Evolutionary conservation across 148 eudicot genomes (phyloP), one percentile per base, ranked within the genome.

Genomic region (Rhododendron mucronatum): DNA sequence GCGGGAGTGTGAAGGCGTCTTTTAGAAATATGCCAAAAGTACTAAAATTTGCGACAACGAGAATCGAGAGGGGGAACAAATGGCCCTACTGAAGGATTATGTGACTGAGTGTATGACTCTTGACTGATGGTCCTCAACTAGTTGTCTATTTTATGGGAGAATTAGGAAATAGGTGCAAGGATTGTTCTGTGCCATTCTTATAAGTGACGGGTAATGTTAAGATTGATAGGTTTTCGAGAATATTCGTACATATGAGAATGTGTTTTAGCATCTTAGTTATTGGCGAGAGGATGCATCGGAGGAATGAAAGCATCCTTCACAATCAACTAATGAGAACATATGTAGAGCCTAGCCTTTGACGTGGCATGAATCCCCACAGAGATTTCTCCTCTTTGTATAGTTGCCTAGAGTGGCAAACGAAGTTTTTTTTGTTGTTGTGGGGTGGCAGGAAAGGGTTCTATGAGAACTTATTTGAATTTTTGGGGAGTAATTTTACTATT

Each of bases 281-380:
- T 20, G 53, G 82, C 10, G 44, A 51, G 41, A 33, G 65, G 23
- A 45, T 47, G 57, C 57, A 47, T 12, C 5, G 5, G 28, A 13
- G 82, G 57, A 78, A 78, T 78, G 9, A 41, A 78, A 47, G 51
- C 82, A 78, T 45, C 82, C 55, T 78, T 78, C 18, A 41, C 51
- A 78, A 47, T 44, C 81, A 45, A 45, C 55, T 10, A 45, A 23
- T 20, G 33, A 47, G n/a, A 3, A 47, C 37, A n/a, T n/a, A 26
- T 78, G 41, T 14, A 51, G 83, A 51, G 83, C 83, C 44, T 80
- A 80, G 11, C 53, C 44, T 51, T 30, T 80, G 65, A 51, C 51
- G 78, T 69, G 59, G 85, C 50, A 57, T 82, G 35, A 59, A 82
- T 30, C 37, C n/a, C 28, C 71, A n/a, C 65, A 13, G 6, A 83